Conservation (phyloP, 371 early-diverging fungal species). For the Rhizomucor miehei region DNA sequence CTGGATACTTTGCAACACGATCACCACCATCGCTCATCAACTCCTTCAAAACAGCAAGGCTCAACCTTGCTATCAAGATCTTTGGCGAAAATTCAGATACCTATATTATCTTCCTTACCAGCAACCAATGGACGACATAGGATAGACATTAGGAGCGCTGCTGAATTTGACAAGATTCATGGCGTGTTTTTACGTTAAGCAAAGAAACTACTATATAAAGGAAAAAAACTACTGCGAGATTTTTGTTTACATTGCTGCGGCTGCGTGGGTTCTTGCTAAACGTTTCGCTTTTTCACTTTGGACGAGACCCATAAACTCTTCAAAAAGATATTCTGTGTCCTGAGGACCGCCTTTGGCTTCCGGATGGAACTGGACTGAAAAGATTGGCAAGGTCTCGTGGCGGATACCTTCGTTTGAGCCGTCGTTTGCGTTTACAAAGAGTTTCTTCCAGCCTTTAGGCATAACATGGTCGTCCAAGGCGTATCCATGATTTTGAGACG, state of each 20-base stretch:
- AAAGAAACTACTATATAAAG: too few relatives aligned
- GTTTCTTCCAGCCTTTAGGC: conserved; percentile 73
- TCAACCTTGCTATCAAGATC: conserved; percentile 8
- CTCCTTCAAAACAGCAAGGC: conserved; percentile 18
- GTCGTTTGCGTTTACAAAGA: conserved; percentile 93
- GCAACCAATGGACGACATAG: conserved; percentile 6
- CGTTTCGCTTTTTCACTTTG: conserved; percentile 13
- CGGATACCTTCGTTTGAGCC: conserved; percentile 93
- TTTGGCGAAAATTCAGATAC: conserved; percentile 33
- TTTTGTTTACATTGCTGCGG: neutral
- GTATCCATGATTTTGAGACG: conserved; percentile 96
- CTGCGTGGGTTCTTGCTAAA: too few relatives aligned
- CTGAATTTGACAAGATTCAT: conserved; percentile 35
- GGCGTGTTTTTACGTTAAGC: conserved; percentile 20
- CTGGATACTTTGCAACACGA: conserved; percentile 7
- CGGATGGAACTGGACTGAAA: conserved; percentile 95
- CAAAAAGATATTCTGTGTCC: conserved; percentile 88
- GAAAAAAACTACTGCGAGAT: too few relatives aligned
- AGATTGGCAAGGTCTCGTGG: conserved; percentile 69
- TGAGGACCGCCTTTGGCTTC: conserved; percentile 95
- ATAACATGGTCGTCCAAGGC: conserved; percentile 73
- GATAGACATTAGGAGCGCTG: conserved; percentile 24
- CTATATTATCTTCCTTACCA: conserved; percentile 5
- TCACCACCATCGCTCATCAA: neutral
- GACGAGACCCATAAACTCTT: conserved; percentile 51